These are phyloP conservation scores for Triticum urartu DNA, from an alignment of 176 grass and related monocot species.

Conservation along the genomic window DNA sequence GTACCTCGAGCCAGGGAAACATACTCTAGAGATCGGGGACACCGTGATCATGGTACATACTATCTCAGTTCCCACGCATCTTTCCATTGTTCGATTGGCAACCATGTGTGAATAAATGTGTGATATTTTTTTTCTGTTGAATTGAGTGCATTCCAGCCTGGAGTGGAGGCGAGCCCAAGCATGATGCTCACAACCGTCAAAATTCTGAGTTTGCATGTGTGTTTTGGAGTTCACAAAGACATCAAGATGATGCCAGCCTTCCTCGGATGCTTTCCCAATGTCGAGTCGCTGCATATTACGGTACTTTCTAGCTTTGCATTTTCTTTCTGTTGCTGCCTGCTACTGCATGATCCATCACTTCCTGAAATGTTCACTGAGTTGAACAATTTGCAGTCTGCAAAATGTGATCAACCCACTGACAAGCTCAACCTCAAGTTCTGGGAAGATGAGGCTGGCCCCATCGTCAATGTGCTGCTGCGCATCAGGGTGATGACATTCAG, in stretches of 20 bases:
- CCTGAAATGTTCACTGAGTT: not conserved
- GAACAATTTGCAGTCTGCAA: not conserved
- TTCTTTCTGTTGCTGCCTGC: not conserved
- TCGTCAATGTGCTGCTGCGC: not conserved
- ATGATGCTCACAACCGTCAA: slow-evolving; percentile 4
- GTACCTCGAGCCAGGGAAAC: not conserved
- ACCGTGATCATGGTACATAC: not conserved
- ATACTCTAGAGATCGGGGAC: not conserved
- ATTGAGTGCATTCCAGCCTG: not conserved
- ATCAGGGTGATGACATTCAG: not conserved
- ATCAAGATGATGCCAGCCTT: not conserved
- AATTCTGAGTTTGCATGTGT: not conserved
- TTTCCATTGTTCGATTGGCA: not conserved
- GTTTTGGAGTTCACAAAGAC: not conserved
- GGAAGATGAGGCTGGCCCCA: not conserved
- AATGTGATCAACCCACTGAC: not conserved
- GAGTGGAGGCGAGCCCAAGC: not conserved
- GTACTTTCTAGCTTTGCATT: slow-evolving; percentile 4
- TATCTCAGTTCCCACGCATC: not conserved
- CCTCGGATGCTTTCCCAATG: not conserved
- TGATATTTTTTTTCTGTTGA: not conserved
- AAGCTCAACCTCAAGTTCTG: not conserved
- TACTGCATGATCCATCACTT: not conserved
- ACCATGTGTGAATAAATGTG: not conserved
- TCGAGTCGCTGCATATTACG: not conserved